A percentile compares a stretch with the other conserved stretches of the same genome.
These are phyloP conservation scores for Venturia effusa DNA, from an alignment of 2,329 filamentous ascomycete genomes.

Conservation along the genomic window DNA sequence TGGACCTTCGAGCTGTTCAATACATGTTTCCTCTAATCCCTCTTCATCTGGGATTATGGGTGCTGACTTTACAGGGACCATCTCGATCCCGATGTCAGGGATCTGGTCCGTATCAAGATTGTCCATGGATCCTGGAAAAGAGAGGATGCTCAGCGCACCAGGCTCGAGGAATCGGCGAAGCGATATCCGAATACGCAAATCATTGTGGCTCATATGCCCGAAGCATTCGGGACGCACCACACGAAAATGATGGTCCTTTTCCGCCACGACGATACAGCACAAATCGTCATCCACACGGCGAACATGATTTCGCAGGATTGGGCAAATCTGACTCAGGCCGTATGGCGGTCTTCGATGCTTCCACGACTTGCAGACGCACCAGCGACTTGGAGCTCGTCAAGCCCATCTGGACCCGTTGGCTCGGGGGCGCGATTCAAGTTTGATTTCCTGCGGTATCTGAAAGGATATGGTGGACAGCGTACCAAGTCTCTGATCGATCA, in stretches of 20 bases:
- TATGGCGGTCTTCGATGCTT: conserved; percentile 61
- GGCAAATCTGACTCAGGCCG: conserved; percentile 76
- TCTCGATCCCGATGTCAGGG: conserved; percentile 46
- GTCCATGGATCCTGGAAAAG: conserved; percentile 57
- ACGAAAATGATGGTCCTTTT: conserved; percentile 82
- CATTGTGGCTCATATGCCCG: conserved; percentile 67
- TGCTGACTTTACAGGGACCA: conserved; percentile 23
- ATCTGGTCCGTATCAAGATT: conserved; percentile 44
- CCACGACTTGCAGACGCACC: conserved; percentile 6
- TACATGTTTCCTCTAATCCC: too few relatives aligned
- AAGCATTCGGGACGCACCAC: conserved; percentile 77
- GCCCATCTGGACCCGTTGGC: conserved; percentile 32
- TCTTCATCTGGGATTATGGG: not conserved
- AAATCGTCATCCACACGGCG: conserved; percentile 77
- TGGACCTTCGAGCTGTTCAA: not conserved
- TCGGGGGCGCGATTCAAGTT: conserved; percentile 62
- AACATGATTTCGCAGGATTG: conserved; percentile 87
- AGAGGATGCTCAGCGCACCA: conserved; percentile 47
- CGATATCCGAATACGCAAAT: conserved; percentile 52
- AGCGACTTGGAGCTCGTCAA: not conserved
- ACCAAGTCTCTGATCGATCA: conserved; percentile 44
- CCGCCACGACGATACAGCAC: conserved; percentile 62
- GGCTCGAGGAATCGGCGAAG: conserved; percentile 46
- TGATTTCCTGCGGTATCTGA: conserved; percentile 64
- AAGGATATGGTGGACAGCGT: conserved; percentile 51